Conservation (phyloP, 1,284 basidiomycete genomes). For the Leucoagaricus sp. region DNA sequence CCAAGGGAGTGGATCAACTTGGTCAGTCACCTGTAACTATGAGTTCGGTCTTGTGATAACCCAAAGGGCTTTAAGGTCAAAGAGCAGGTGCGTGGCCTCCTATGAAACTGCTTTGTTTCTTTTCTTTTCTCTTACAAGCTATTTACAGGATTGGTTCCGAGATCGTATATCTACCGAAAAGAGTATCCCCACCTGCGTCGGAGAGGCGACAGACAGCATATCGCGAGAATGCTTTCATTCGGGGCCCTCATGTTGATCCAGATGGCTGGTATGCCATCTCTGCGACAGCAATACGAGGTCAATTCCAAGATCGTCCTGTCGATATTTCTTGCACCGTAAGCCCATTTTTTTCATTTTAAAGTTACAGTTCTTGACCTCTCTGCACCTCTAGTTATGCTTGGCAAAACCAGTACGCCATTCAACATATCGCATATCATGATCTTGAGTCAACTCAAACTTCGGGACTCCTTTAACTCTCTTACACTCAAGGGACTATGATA, state of each 20-base stretch:
- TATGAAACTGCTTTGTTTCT: constrained; percentile 1
- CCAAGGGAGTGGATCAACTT: background rate
- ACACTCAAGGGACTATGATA: constrained; percentile 41
- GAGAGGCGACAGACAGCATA: constrained; percentile 4
- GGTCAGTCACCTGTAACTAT: background rate
- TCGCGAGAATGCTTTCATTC: background rate
- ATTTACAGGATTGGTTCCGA: constrained; percentile 26
- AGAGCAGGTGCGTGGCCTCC: background rate
- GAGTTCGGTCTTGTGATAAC: background rate
- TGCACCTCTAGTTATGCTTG: constrained; percentile 8
- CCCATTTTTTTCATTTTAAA: background rate
- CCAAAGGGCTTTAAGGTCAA: background rate
- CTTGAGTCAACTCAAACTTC: background rate
- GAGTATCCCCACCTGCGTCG: background rate
- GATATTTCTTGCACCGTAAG: background rate
- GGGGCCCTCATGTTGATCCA: background rate
- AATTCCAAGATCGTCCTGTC: background rate
- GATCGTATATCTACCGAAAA: constrained; percentile 12
- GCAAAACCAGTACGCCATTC: constrained; percentile 24
- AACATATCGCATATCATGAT: background rate
- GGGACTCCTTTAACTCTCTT: constrained; percentile 33
- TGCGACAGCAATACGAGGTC: background rate
- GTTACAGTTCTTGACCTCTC: background rate
- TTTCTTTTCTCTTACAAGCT: constrained; percentile 18
- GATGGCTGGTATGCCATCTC: background rate